Evolutionary conservation across 176 grass and related monocot genomes (phyloP), one percentile per base, ranked within the genome.

Genomic region (Bothriochloa decipiens): DNA sequence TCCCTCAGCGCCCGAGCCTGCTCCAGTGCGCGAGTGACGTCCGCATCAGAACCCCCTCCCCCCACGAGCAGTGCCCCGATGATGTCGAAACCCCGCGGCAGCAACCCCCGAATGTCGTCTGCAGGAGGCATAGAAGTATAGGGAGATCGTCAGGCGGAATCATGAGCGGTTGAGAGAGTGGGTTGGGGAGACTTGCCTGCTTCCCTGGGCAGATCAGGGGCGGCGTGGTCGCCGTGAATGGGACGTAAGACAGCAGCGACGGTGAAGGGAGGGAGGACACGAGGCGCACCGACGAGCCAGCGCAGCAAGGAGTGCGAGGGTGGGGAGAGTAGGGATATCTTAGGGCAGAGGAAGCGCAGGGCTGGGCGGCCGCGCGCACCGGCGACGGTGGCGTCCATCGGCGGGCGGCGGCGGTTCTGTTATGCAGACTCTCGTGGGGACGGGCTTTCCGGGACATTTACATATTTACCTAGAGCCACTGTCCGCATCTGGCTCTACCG

Each of bases 11-110:
- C 83, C n/a, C 73, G 61, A 20, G 87, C 84, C n/a, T 82, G 55
- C 58, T 93, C 65, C 72, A 98, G 77, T 13, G 83, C 89, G 55
- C 87, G 85, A 1, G 45, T 0, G 55, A 81, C 79, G 86, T 86
- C 86, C 37, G 78, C 74, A 58, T 87, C 67, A 3, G 13, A 80
- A 53, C 72, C 81, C 46, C 55, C 45, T 86, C 66, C 42, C 15
- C 87, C 81, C 46, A 92, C 77, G 70, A 89, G 81, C n/a, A 98
- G 70, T 32, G 69, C 91, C 57, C 96, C 96, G 8, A 98, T 80
- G 80, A 98, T 90, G 87, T 95, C 85, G 81, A 98, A 93, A 41
- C 96, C 96, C 57, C 88, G 86, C 36, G 87, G 60, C 35, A 98
- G 86, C 66, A 98, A 17, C 16, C 78, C 89, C 64, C 83, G 77